Evolutionary conservation across 805 yeast genomes (phyloP).

Genomic region (Candida pini): DNA sequence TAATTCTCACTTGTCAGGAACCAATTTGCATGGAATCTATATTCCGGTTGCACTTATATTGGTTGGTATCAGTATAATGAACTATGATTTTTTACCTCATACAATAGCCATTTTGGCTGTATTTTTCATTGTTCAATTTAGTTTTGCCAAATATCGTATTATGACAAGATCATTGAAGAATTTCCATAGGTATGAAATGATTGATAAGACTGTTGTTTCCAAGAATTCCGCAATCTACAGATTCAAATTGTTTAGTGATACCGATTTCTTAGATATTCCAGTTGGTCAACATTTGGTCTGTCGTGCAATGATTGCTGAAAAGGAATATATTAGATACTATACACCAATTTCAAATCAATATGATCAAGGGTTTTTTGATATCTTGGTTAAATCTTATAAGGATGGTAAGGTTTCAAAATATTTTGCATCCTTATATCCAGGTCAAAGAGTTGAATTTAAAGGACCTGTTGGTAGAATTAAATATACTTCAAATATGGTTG

Average conservation of each 20-base stretch:
- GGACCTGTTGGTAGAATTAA: conserved; percentile 78
- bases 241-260: conserved; percentile 55
- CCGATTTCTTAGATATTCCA: conserved; percentile 60
- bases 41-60: conserved; percentile 61
- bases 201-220: conserved; percentile 68
- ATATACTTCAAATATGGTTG: conserved; percentile 52
- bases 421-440: conserved; percentile 59
- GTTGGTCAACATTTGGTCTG: conserved; percentile 74
- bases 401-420: conserved; percentile 64
- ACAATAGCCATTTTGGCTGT: conserved; percentile 35
- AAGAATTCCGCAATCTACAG: conserved; percentile 70
- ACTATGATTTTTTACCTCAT: conserved; percentile 43
- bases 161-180: conserved; percentile 38
- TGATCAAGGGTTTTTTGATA: conserved; percentile 70
- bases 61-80: conserved; percentile 53
- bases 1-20: conserved; percentile 48
- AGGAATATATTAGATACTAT: conserved; percentile 59
- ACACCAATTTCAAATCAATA: conserved; percentile 69
- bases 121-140: conserved; percentile 30
- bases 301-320: conserved; percentile 38
- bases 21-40: conserved; percentile 71
- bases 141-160: conserved; percentile 29
- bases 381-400: conserved; percentile 69
- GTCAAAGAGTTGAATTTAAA: conserved; percentile 62
- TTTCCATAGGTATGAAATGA: conserved; percentile 63